Percentiles rank a stretch among this genome's conserved stretches.
These are phyloP conservation scores for Gastrodia elata DNA, from an alignment of 106 monocot genomes.

Conservation along the genomic window DNA sequence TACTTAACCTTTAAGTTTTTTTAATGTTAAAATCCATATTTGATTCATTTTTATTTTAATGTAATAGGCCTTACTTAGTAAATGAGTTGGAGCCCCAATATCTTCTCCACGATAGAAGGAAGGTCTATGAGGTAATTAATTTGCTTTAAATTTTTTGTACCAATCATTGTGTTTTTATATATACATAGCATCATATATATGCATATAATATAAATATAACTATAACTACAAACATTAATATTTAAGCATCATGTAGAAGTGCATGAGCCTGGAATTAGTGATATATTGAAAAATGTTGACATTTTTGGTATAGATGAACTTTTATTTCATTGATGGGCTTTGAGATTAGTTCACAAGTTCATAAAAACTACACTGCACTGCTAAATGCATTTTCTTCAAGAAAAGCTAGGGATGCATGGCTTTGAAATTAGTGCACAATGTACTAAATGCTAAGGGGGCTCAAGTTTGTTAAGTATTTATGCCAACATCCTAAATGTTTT, in stretches of 20 bases:
- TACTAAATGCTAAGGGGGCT: too few species aligned
- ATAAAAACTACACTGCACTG: too few species aligned
- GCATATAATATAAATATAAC: too few species aligned
- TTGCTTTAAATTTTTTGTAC: neutral
- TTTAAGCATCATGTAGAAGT: neutral
- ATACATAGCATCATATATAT: neutral
- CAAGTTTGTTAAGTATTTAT: too few species aligned
- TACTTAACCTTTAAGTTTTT: neutral
- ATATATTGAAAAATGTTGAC: neutral
- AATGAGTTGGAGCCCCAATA: slow-evolving; percentile 93
- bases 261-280: neutral
- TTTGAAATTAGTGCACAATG: too few species aligned
- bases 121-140: slow-evolving; percentile 84
- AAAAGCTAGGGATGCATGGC: too few species aligned
- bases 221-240: too few species aligned
- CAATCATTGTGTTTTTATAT: neutral
- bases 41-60: neutral
- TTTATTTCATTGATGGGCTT: neutral
- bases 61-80: slow-evolving; percentile 78
- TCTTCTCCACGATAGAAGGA: slow-evolving; percentile 94
- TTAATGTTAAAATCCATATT: neutral
- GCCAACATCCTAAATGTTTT: too few species aligned
- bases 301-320: neutral
- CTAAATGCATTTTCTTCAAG: neutral
- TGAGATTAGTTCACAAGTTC: too few species aligned